Evolutionary conservation across 495 filamentous ascomycete species (phyloP).

Genomic region (Lentithecium fluviatile): DNA sequence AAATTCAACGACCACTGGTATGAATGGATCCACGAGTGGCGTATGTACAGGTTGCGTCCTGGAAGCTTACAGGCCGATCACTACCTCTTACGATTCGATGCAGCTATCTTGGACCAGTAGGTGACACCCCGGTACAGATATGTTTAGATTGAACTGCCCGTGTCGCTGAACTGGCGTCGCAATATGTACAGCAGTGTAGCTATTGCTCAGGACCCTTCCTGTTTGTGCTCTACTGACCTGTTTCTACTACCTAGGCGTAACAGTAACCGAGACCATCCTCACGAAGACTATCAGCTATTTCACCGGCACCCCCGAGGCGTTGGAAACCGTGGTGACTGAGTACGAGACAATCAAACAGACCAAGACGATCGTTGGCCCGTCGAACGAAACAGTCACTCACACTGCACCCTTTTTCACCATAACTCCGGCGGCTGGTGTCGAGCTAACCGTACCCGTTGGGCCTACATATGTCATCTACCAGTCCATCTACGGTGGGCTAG

Average conservation of each 20-base stretch:
- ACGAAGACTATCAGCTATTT: background rate
- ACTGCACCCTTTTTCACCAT: constrained; percentile 14
- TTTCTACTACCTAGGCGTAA: too few relatives aligned
- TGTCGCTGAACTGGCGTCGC: too few relatives aligned
- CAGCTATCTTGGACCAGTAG: constrained; percentile 3
- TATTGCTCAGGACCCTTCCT: too few relatives aligned
- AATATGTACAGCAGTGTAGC: too few relatives aligned
- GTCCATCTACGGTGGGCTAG: constrained; percentile 12
- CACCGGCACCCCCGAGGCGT: background rate
- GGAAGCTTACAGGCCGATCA: constrained; percentile 19
- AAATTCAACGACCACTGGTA: background rate
- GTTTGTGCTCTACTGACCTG: too few relatives aligned
- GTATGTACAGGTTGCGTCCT: constrained; percentile 31
- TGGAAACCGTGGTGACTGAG: constrained; percentile 18
- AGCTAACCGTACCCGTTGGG: constrained; percentile 10
- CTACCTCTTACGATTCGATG: constrained; percentile 5
- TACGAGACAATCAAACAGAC: constrained; percentile 6
- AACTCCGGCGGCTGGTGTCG: background rate
- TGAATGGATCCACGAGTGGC: constrained; percentile 12
- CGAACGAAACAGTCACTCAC: constrained; percentile 7
- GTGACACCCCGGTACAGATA: too few relatives aligned
- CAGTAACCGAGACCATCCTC: constrained; percentile 15
- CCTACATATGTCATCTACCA: constrained; percentile 26
- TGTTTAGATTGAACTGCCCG: too few relatives aligned
- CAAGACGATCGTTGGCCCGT: constrained; percentile 9